Evolutionary conservation across 192 early-diverging fungal species (phyloP), one percentile per base, ranked within the genome.

Genomic region (Ambispora gerdemannii): DNA sequence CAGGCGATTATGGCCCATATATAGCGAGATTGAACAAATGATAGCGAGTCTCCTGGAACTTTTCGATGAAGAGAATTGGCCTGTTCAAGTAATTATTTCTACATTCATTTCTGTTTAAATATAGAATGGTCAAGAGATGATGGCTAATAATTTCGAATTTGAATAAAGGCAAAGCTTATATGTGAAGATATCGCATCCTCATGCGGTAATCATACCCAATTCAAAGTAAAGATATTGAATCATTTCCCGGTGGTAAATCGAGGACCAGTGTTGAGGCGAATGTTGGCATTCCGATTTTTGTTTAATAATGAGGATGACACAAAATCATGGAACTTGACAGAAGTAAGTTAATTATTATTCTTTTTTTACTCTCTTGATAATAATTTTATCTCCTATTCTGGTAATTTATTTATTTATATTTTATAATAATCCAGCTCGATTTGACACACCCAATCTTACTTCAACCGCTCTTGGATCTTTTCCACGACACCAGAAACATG

Each of bases 171-270:
- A 0, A 67, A 67, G 17, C 50, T 67, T 2, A 35, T 67, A 30
- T 67, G 65, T 67, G 50, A 67, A 19, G 65, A 67, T 35, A 51
- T 52, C 4, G 32, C 27, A 34, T 67, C n/a, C 4, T 35, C 50
- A 25, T 67, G 65, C 13, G 65, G 50, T 10, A 34, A 3, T 3
- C 8, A 22, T 8, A 35, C 65, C 8, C 30, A 53, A 36, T 67
- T 4, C 20, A 51, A 67, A 34, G 20, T 35, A 28, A 32, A 17
- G 15, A 67, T 33, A 17, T 8, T 67, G 31, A 50, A 67, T 0
- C 33, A 53, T 67, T 36, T 67, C 8, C 65, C 65, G 2, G 25
- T 34, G 50, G 32, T 49, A 33, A 17, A 20, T 53, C 65, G 65
- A 11, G 65, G 65, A 53, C 27, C 20, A 20, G 34, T 55, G 53